Evolutionary conservation across 1,139 yeast genomes (phyloP).

Genomic region (Magnusiomyces fungicola): DNA sequence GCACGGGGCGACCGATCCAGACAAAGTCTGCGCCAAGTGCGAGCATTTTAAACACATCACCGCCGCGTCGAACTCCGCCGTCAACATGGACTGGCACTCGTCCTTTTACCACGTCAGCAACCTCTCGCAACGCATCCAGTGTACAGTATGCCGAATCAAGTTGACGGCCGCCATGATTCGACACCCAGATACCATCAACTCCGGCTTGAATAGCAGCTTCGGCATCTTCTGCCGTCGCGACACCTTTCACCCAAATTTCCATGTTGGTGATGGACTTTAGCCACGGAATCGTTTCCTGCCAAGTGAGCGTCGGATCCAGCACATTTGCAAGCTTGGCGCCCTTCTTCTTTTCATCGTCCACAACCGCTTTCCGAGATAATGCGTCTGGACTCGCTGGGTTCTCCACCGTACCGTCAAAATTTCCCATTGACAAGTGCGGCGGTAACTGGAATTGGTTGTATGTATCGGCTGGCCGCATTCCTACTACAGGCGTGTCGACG

Average conservation of each 20-base stretch:
- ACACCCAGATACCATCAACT: constrained; percentile 50
- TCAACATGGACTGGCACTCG: constrained; percentile 54
- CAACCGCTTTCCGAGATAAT: constrained; percentile 15
- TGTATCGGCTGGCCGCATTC: constrained; percentile 52
- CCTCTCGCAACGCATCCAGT: constrained; percentile 54
- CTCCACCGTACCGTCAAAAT: constrained; percentile 29
- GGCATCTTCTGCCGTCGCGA: constrained; percentile 49
- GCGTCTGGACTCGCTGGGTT: constrained; percentile 26
- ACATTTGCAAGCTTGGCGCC: constrained; percentile 27
- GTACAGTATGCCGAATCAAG: constrained; percentile 57
- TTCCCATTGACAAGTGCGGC: constrained; percentile 28
- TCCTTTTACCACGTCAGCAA: constrained; percentile 43
- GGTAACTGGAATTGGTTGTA: constrained; percentile 42
- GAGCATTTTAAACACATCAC: constrained; percentile 57
- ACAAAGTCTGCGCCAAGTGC: constrained; percentile 70
- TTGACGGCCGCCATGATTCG: constrained; percentile 70
- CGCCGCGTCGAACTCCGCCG: constrained; percentile 62
- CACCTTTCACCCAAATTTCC: constrained; percentile 44
- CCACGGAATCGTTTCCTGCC: constrained; percentile 48
- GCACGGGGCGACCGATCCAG: constrained; percentile 60
- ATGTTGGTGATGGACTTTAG: constrained; percentile 31
- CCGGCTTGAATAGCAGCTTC: constrained; percentile 46
- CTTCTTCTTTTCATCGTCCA: constrained; percentile 12
- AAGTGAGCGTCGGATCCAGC: constrained; percentile 63
- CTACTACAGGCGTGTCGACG: constrained; percentile 62